Percentiles rank a stretch among this genome's conserved stretches.
These are phyloP conservation scores for Candida maesae DNA, from an alignment of 805 yeast genomes.

Conservation along the genomic window DNA sequence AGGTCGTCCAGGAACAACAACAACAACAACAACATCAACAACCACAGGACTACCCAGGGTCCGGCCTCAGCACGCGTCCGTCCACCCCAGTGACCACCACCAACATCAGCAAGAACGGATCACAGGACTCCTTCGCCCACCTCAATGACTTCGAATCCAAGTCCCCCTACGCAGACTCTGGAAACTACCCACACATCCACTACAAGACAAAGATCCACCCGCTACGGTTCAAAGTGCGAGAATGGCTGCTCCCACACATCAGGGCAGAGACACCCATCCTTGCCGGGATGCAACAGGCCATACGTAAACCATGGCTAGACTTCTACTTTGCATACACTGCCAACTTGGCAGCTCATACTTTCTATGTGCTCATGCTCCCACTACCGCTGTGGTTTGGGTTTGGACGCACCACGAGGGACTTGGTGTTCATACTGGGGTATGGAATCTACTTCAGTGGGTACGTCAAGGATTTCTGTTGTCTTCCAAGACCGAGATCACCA, in stretches of 20 bases:
- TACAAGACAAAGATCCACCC: constrained; percentile 58
- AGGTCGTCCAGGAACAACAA: no score
- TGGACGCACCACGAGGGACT: constrained; percentile 54
- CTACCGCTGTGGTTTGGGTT: constrained; percentile 79
- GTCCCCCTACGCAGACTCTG: constrained; percentile 54
- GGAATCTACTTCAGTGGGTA: constrained; percentile 66
- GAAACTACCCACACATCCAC: constrained; percentile 63
- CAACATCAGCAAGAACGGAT: constrained; percentile 1
- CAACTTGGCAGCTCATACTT: constrained; percentile 87
- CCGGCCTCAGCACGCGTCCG: neutral
- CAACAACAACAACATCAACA: no score
- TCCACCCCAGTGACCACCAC: no score
- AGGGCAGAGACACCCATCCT: constrained; percentile 62
- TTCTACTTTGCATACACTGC: constrained; percentile 84
- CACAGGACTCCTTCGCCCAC: constrained; percentile 25
- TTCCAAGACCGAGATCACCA: constrained; percentile 91
- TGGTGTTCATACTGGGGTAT: constrained; percentile 59
- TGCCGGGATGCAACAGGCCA: constrained; percentile 47
- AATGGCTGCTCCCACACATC: constrained; percentile 49
- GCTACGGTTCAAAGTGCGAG: constrained; percentile 51
- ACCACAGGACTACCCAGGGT: no score
- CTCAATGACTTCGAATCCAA: constrained; percentile 25
- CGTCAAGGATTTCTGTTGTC: constrained; percentile 78
- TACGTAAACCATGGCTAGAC: constrained; percentile 54
- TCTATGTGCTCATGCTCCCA: constrained; percentile 87